A percentile compares a stretch with the other conserved stretches of the same genome.
Evolutionary conservation across 2,329 filamentous ascomycete genomes (phyloP).

Genomic region (Ceratocystis cacaofunesta): DNA sequence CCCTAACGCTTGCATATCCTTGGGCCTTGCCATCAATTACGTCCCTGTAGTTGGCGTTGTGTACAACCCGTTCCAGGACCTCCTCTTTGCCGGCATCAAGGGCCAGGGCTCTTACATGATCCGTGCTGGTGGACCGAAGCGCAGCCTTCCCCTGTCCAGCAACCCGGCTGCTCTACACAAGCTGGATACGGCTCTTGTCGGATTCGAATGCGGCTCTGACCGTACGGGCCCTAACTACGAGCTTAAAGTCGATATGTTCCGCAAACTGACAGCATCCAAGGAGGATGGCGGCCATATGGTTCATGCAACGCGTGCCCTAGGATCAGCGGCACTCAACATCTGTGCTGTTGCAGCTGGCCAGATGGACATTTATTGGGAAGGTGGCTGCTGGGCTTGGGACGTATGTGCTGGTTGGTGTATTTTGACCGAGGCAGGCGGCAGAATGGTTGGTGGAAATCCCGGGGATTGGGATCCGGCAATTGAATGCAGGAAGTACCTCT

Average conservation of each 20-base stretch:
- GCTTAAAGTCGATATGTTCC: slow-evolving; percentile 52
- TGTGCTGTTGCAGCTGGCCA: slow-evolving; percentile 57
- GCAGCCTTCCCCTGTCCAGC: slow-evolving; percentile 28
- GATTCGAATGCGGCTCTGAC: slow-evolving; percentile 58
- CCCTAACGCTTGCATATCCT: slow-evolving; percentile 60
- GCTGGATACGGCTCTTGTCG: slow-evolving; percentile 50
- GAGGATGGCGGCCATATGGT: slow-evolving; percentile 60
- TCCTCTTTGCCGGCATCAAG: slow-evolving; percentile 52
- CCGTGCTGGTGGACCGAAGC: slow-evolving; percentile 27
- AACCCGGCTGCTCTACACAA: slow-evolving; percentile 42
- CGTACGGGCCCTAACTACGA: slow-evolving; percentile 56
- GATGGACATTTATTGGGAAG: slow-evolving; percentile 67
- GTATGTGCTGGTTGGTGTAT: slow-evolving; percentile 72
- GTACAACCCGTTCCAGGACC: slow-evolving; percentile 62
- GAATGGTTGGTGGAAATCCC: slow-evolving; percentile 58
- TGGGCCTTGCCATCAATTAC: slow-evolving; percentile 52
- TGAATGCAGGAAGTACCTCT: slow-evolving; percentile 47
- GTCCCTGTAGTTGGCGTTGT: slow-evolving; percentile 55
- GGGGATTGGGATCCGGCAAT: slow-evolving; percentile 52
- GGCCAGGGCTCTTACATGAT: slow-evolving; percentile 51
- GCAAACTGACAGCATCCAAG: slow-evolving; percentile 40
- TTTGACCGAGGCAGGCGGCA: slow-evolving; percentile 56
- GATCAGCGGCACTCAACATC: slow-evolving; percentile 61
- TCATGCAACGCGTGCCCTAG: slow-evolving; percentile 55
- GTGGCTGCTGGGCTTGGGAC: slow-evolving; percentile 74